A percentile compares a stretch with the other conserved stretches of the same genome.
phyloP scores from a whole-genome alignment of 2,329 filamentous ascomycete genomes.

The Ilyonectria mors-panacis region DNA sequence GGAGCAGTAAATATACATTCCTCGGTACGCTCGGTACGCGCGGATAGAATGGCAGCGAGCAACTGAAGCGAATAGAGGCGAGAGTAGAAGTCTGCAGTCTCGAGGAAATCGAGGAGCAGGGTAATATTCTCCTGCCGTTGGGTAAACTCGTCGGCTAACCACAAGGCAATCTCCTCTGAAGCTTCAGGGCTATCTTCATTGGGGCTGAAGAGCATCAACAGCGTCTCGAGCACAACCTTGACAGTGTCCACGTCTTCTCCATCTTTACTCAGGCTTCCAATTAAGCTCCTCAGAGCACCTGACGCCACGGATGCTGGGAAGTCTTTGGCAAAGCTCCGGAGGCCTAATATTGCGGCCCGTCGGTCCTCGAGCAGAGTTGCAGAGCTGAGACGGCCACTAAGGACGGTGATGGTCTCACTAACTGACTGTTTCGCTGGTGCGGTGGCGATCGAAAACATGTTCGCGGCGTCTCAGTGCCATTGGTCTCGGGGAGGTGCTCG shows the following conservation, averaged over 20 bases:
- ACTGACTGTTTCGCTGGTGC: constrained; percentile 97
- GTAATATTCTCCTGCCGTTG: constrained; percentile 98
- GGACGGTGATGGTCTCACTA: constrained; percentile 91
- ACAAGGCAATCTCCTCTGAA: constrained; percentile 94
- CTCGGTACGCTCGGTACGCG: constrained; percentile 91
- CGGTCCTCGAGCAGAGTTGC: constrained; percentile 95
- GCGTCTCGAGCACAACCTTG: constrained; percentile 93
- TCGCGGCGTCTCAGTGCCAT: constrained; percentile 50
- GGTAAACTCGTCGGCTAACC: constrained; percentile 98
- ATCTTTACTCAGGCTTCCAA: constrained; percentile 88
- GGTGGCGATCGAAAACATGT: constrained; percentile 75
- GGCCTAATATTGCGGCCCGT: constrained; percentile 89
- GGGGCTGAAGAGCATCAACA: constrained; percentile 90
- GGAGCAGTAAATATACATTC: constrained; percentile 94
- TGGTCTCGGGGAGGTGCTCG: constrained; percentile 39
- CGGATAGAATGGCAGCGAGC: constrained; percentile 86
- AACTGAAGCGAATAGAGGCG: constrained; percentile 93
- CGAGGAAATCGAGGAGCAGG: constrained; percentile 88
- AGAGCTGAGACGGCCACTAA: constrained; percentile 89
- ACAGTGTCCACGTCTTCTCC: constrained; percentile 96
- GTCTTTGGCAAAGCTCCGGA: constrained; percentile 96
- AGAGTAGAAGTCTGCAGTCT: constrained; percentile 89
- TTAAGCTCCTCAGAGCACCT: constrained; percentile 89
- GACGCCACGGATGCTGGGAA: constrained; percentile 97
- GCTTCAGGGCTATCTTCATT: constrained; percentile 86